Percentiles rank a stretch among this genome's conserved stretches.
phyloP scores from a whole-genome alignment of 2,329 filamentous ascomycete species.

The Orbilia blumenaviensis region DNA sequence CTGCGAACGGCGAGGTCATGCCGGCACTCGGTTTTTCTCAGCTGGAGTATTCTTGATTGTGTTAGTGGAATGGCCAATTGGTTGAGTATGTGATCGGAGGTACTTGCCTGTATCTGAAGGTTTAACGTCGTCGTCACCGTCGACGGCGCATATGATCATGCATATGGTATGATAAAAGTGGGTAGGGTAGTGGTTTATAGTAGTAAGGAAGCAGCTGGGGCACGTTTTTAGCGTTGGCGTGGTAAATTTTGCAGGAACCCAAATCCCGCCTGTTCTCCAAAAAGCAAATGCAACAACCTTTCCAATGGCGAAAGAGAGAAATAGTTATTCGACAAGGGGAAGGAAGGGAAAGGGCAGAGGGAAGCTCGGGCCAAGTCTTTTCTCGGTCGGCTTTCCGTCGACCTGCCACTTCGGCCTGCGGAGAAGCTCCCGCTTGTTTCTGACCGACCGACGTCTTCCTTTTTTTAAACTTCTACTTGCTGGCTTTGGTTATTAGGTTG shows the following conservation, averaged over 20 bases:
- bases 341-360: not conserved
- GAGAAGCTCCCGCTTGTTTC: constrained; percentile 8
- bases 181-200: no score
- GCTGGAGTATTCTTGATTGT: no score
- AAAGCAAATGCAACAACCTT: no score
- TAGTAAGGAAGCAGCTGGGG: no score
- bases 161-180: not conserved
- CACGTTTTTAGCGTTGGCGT: constrained; percentile 24
- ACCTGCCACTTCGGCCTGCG: constrained; percentile 20
- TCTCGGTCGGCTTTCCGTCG: constrained; percentile 3
- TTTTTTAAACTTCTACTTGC: not conserved
- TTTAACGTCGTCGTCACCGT: constrained; percentile 38
- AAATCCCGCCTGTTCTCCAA: no score
- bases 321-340: not conserved
- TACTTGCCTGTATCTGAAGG: not conserved
- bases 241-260: constrained; percentile 18
- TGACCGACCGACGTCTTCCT: not conserved
- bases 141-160: constrained; percentile 30
- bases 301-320: no score
- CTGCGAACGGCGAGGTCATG: constrained; percentile 24
- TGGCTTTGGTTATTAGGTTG: not conserved
- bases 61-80: no score
- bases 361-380: constrained; percentile 18
- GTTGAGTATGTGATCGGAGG: not conserved
- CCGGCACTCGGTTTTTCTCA: no score